A percentile compares a stretch with the other conserved stretches of the same genome.
Evolutionary conservation across 1,139 yeast species (phyloP).

Genomic region (Debaryomycetaceae sp.): DNA sequence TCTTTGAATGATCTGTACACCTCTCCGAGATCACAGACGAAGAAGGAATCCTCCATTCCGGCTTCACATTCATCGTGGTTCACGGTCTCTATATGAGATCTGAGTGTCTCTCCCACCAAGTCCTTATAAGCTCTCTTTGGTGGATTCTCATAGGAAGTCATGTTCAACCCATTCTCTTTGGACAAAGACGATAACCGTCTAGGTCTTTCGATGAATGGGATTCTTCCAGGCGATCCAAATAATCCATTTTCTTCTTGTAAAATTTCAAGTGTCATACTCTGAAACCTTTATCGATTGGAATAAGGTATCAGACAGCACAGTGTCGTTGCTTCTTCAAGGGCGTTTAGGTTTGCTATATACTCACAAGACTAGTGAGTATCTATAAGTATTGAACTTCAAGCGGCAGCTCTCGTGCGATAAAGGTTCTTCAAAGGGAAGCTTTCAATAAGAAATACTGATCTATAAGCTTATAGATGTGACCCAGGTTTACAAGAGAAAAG

Average conservation of each 20-base stretch:
- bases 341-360: constrained; percentile 11
- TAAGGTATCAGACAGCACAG: background rate
- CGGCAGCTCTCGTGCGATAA: constrained; percentile 47
- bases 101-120: constrained; percentile 39
- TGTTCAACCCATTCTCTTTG: background rate
- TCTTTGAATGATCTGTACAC: constrained; percentile 54
- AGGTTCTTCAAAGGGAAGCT: constrained; percentile 1
- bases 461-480: constrained; percentile 1
- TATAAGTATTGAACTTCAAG: constrained; percentile 32
- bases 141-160: background rate
- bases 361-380: constrained; percentile 32
- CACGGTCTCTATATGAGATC: constrained; percentile 39
- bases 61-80: constrained; percentile 64
- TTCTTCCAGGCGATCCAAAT: constrained; percentile 7
- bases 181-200: background rate
- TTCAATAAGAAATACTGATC: constrained; percentile 1
- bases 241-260: constrained; percentile 12
- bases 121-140: constrained; percentile 2
- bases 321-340: background rate
- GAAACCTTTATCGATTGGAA: constrained; percentile 4
- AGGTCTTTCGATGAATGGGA: constrained; percentile 7
- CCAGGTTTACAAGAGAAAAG: background rate
- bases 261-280: constrained; percentile 25
- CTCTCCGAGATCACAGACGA: constrained; percentile 81
- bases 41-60: constrained; percentile 84